Evolutionary conservation across 495 filamentous ascomycete species (phyloP), one percentile per base, ranked within the genome.

Genomic region (Penicillium turbatum): DNA sequence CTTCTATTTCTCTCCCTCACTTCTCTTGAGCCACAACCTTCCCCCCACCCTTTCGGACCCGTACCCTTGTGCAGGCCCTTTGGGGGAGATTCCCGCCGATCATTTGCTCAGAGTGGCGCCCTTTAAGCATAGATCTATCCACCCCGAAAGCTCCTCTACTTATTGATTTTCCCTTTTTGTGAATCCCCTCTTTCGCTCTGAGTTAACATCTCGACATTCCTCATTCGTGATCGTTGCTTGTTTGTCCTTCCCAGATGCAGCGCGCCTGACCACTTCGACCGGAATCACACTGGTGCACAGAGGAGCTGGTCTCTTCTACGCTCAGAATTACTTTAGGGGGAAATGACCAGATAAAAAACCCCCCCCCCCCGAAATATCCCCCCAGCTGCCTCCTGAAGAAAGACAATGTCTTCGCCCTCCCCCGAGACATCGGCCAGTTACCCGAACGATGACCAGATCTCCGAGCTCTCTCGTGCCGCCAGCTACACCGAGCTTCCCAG

Each of bases 401-500:
- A 56, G 63, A 72, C 56, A 59, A 73, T 73, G 70, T 68, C 72
- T 62, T 61, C 64, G 57, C 59, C 63, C 47, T 63, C 56, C 15
- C 51, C 56, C 50, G 64, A 67, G 47, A 53, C 58, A 19, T 50
- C 60, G 35, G 62, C 50, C 40, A 55, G 46, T 45, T 63, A 55
- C 38, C 38, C 53, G 9, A 59, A 59, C 43, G 66, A 69, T 54
- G 68, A 65, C 35, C 61, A 62, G 29, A 55, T 60, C 46, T 45
- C 57, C 55, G 54, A 62, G 19, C 44, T 72, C 37, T 65, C 63
- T 16, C 71, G 71, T 42, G 67, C 74, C 35, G 72, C 74, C 24
- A 77, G 74, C 57, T 77, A 72, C 50, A 70, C 71, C 49, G 66
- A 77, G 48, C 67, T 76, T 30, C 66, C 66, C 11, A 68, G 64